Percentiles rank a stretch among this genome's conserved stretches.
phyloP scores from a whole-genome alignment of 2,329 filamentous ascomycete genomes.

The Hypoxylon sp. region DNA sequence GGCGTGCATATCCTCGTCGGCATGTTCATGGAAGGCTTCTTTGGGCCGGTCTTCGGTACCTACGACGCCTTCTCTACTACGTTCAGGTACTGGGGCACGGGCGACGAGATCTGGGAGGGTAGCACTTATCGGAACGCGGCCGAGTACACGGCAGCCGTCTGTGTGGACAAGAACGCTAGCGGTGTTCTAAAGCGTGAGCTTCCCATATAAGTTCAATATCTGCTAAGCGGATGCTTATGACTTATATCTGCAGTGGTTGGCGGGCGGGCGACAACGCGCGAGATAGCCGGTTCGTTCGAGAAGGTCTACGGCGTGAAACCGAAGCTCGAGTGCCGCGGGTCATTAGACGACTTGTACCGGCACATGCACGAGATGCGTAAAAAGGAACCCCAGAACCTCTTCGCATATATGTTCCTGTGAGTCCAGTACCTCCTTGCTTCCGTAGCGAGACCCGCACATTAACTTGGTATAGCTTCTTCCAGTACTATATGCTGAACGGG shows the following conservation, averaged over 20 bases:
- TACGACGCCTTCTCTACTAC: conserved; percentile 44
- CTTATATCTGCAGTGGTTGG: conserved; percentile 21
- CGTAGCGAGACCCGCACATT: background rate
- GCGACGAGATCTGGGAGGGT: conserved; percentile 54
- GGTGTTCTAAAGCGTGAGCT: conserved; percentile 28
- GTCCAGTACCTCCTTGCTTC: background rate
- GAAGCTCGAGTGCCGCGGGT: conserved; percentile 31
- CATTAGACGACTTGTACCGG: conserved; percentile 30
- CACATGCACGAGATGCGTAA: conserved; percentile 24
- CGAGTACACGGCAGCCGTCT: conserved; percentile 52
- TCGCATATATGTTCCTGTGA: conserved; percentile 33
- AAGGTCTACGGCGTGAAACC: conserved; percentile 31
- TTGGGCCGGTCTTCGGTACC: conserved; percentile 44
- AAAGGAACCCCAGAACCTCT: conserved; percentile 18
- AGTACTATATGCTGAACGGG: conserved; percentile 33
- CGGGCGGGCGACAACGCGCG: conserved; percentile 9
- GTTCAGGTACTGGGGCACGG: conserved; percentile 54
- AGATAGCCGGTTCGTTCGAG: conserved; percentile 30
- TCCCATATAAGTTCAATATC: no score
- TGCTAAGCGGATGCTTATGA: background rate
- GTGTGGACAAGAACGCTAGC: conserved; percentile 27
- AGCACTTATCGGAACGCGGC: conserved; percentile 56
- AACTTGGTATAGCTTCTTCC: conserved; percentile 26
- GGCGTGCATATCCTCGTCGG: conserved; percentile 58
- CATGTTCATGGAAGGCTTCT: conserved; percentile 54